Percentiles rank a stretch among this genome's conserved stretches.
phyloP scores from a whole-genome alignment of 108 stramenopile species.

The Cyclotella atomus region DNA sequence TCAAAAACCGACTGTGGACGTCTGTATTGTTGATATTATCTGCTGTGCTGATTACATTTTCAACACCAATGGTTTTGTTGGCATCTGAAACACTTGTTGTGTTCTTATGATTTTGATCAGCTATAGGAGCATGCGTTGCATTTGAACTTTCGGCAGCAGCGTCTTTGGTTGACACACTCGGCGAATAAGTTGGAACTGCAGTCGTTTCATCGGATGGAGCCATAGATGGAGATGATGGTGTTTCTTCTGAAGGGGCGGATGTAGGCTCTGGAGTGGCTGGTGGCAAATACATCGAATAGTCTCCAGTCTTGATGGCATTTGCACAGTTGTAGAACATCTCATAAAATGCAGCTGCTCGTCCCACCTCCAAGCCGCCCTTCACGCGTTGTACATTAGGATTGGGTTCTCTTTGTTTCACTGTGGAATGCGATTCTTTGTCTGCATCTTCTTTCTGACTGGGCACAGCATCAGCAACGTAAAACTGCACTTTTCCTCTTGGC shows the following conservation, averaged over 20 bases:
- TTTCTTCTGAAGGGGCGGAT: neutral
- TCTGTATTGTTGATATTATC: too few species aligned
- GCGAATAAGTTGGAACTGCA: too few species aligned
- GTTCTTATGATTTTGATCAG: too few species aligned
- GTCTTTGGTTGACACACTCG: too few species aligned
- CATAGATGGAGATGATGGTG: neutral
- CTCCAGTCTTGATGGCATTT: constrained; percentile 66
- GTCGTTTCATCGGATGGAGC: constrained; percentile 17
- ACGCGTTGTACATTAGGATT: constrained; percentile 44
- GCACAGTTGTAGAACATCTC: constrained; percentile 69
- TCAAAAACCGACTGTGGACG: neutral
- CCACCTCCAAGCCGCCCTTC: constrained; percentile 24
- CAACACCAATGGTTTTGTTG: too few species aligned
- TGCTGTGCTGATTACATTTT: too few species aligned
- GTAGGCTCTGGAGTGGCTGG: constrained; percentile 12
- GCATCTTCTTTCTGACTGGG: constrained; percentile 13
- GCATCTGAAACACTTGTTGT: too few species aligned
- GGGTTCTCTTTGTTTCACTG: constrained; percentile 9
- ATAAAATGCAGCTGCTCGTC: constrained; percentile 71
- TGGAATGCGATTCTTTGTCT: neutral
- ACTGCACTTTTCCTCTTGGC: constrained; percentile 53
- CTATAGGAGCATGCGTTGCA: too few species aligned
- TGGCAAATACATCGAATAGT: constrained; percentile 50
- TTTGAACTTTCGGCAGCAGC: too few species aligned
- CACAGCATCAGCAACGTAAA: constrained; percentile 56